Percentiles rank a stretch among this genome's conserved stretches.
Conservation (phyloP, 2,329 filamentous ascomycete genomes). For the Fusarium brachygibbosum region DNA sequence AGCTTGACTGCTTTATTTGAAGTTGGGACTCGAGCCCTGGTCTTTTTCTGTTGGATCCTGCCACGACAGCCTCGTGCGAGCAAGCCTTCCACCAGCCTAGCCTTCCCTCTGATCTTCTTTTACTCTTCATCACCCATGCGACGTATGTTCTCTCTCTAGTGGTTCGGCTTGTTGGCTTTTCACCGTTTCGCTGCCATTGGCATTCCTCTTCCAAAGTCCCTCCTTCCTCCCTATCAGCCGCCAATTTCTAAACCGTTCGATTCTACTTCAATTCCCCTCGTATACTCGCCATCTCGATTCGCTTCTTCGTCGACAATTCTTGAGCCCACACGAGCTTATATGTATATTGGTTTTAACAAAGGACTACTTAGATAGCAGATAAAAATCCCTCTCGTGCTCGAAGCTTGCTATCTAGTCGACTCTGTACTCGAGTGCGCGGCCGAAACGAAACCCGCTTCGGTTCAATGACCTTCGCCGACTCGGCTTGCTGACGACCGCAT, state of each 20-base stretch:
- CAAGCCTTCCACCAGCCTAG: conserved; percentile 50
- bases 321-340: conserved; percentile 10
- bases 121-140: conserved; percentile 17
- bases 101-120: conserved; percentile 40
- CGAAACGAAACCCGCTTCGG: conserved; percentile 24
- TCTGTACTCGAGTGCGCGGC: conserved; percentile 16
- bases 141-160: conserved; percentile 20
- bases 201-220: conserved; percentile 9
- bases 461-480: conserved; percentile 46
- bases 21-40: background rate
- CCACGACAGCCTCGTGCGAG: conserved; percentile 49
- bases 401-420: background rate
- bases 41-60: conserved; percentile 22
- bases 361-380: conserved; percentile 25
- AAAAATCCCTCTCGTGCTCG: background rate
- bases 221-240: conserved; percentile 23
- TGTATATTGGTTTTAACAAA: conserved; percentile 15
- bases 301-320: conserved; percentile 26
- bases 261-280: conserved; percentile 27
- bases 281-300: conserved; percentile 34
- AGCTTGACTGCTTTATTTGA: background rate
- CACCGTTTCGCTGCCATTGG: conserved; percentile 26
- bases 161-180: conserved; percentile 22
- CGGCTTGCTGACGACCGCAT: conserved; percentile 39
- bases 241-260: conserved; percentile 22